Conservation (phyloP, 2,329 filamentous ascomycete species). For the Penicillium paneum region DNA sequence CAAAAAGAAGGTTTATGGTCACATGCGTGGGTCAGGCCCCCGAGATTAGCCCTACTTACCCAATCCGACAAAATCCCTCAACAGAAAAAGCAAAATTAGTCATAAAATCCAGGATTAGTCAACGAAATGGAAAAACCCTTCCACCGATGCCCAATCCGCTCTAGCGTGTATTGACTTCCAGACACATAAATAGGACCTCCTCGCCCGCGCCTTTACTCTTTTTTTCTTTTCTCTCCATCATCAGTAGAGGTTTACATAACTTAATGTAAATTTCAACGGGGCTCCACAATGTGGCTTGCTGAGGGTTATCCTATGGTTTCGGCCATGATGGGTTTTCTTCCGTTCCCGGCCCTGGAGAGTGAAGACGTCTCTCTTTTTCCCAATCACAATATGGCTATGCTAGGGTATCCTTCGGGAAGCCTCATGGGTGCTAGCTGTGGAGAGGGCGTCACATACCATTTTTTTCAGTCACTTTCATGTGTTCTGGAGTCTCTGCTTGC, state of each 20-base stretch:
- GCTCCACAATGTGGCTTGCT: constrained; percentile 50
- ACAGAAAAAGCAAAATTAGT: background rate
- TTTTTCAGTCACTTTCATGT: constrained; percentile 15
- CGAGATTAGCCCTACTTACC: background rate
- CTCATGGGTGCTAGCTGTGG: constrained; percentile 48
- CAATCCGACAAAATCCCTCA: background rate
- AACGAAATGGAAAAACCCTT: constrained; percentile 3
- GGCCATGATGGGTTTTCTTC: constrained; percentile 47
- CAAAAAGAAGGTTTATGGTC: background rate
- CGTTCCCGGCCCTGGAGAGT: constrained; percentile 51
- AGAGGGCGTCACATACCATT: constrained; percentile 45
- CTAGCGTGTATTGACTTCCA: constrained; percentile 20
- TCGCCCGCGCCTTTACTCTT: constrained; percentile 23
- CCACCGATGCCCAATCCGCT: constrained; percentile 17
- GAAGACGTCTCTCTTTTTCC: constrained; percentile 46
- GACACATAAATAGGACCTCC: constrained; percentile 31
- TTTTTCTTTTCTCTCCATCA: constrained; percentile 46
- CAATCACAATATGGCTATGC: constrained; percentile 43
- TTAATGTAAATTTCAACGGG: constrained; percentile 48
- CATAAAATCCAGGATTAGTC: constrained; percentile 1
- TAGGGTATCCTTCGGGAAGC: constrained; percentile 41
- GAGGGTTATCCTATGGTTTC: constrained; percentile 48
- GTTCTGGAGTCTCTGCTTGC: background rate
- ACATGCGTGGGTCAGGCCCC: background rate
- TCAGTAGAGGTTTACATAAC: constrained; percentile 53